Evolutionary conservation across 2,329 filamentous ascomycete genomes (phyloP).

Genomic region (Eutypa lata): DNA sequence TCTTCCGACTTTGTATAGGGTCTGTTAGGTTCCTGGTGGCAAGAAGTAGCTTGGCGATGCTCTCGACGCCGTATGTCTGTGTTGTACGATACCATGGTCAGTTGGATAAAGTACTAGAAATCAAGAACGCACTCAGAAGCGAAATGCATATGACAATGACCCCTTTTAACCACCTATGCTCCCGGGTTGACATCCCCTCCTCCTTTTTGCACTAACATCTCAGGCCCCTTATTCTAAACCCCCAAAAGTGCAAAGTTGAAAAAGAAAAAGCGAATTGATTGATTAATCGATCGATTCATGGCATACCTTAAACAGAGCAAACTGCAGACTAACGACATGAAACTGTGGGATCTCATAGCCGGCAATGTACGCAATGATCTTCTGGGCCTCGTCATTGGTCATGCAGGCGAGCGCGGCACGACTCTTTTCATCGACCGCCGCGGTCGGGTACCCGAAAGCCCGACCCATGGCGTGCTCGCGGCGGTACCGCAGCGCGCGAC

Average conservation of each 20-base stretch:
- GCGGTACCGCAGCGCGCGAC: constrained; percentile 24
- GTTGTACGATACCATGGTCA: neutral
- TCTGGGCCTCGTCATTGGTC: constrained; percentile 28
- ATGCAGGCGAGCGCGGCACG: constrained; percentile 25
- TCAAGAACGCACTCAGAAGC: too few species aligned
- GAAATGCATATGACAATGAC: too few species aligned
- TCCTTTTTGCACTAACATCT: neutral
- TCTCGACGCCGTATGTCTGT: constrained; percentile 31
- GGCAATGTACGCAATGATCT: constrained; percentile 22
- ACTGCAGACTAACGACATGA: constrained; percentile 22
- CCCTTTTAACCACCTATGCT: too few species aligned
- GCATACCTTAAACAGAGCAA: constrained; percentile 31
- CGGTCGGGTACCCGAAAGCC: constrained; percentile 19
- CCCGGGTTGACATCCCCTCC: neutral
- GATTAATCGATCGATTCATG: too few species aligned
- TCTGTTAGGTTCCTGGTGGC: constrained; percentile 29
- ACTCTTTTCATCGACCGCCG: constrained; percentile 3
- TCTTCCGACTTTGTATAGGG: constrained; percentile 26
- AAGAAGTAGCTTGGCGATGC: constrained; percentile 26
- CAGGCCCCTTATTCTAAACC: neutral
- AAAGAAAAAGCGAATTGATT: neutral
- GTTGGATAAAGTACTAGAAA: neutral
- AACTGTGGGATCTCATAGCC: constrained; percentile 26
- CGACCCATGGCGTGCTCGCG: constrained; percentile 21
- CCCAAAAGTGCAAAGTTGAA: neutral